Evolutionary conservation across 2,329 filamentous ascomycete genomes (phyloP).

Genomic region (Chaetomiaceae sp.): DNA sequence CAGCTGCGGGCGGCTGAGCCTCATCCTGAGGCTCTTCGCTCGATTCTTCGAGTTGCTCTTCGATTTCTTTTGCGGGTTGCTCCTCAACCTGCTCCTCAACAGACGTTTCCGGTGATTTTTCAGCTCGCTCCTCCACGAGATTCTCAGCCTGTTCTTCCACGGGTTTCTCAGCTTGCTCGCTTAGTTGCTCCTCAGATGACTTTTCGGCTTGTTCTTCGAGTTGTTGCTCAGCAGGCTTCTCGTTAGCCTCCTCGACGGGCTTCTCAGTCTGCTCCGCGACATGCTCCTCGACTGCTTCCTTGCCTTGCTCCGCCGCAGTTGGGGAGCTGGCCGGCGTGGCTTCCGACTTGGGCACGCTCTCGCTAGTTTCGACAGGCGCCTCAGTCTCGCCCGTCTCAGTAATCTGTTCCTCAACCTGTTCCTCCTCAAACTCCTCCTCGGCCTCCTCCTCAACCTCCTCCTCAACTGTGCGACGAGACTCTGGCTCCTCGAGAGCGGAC

Average conservation of each 20-base stretch:
- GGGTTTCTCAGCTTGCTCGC: no score
- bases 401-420: not conserved
- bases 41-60: not conserved
- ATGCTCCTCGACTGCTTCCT: not conserved
- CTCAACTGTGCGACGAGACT: not conserved
- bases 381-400: conserved; percentile 9
- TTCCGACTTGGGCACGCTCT: not conserved
- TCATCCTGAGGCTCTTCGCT: not conserved
- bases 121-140: not conserved
- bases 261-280: not conserved
- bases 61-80: conserved; percentile 15
- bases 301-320: not conserved
- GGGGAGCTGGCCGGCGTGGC: not conserved
- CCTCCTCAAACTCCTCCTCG: conserved; percentile 8
- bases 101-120: not conserved
- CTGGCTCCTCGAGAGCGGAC: not conserved
- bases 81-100: not conserved
- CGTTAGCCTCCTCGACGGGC: not conserved
- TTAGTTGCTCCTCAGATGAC: no score
- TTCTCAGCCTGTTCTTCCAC: no score
- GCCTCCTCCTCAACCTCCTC: conserved; percentile 8
- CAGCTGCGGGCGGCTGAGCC: conserved; percentile 6
- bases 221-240: not conserved
- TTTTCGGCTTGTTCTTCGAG: not conserved
- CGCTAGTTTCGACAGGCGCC: conserved; percentile 6